Evolutionary conservation across 2,329 filamentous ascomycete genomes (phyloP).

Genomic region (Penicillium sp.): DNA sequence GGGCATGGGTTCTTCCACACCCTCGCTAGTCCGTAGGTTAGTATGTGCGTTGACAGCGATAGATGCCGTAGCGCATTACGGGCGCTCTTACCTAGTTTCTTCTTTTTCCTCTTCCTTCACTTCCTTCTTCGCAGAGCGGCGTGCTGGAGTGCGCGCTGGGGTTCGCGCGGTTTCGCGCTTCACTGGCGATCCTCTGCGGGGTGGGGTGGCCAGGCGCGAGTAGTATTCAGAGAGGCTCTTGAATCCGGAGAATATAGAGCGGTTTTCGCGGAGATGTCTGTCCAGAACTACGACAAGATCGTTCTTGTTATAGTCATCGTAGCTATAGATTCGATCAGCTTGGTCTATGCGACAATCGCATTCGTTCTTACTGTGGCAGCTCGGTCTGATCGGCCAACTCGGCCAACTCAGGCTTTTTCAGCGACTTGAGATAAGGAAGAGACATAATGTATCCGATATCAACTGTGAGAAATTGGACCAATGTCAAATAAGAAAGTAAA

Average conservation of each 20-base stretch:
- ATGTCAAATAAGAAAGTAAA: slow-evolving; percentile 15
- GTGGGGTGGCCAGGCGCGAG: slow-evolving; percentile 46
- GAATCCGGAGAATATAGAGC: slow-evolving; percentile 61
- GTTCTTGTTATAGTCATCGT: slow-evolving; percentile 68
- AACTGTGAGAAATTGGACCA: slow-evolving; percentile 4
- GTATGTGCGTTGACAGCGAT: slow-evolving; percentile 10
- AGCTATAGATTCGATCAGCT: slow-evolving; percentile 46
- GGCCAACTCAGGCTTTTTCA: slow-evolving; percentile 77
- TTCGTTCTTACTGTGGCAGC: slow-evolving; percentile 64
- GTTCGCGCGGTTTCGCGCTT: slow-evolving; percentile 46
- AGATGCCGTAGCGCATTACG: slow-evolving; percentile 12
- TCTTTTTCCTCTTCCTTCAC: slow-evolving; percentile 46
- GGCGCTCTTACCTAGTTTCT: slow-evolving; percentile 32
- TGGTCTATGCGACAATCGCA: slow-evolving; percentile 4
- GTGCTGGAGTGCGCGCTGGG: slow-evolving; percentile 32
- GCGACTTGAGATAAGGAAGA: slow-evolving; percentile 72
- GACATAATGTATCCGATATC: slow-evolving; percentile 51
- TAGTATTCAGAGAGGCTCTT: slow-evolving; percentile 72
- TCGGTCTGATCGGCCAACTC: slow-evolving; percentile 70
- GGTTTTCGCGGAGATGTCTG: slow-evolving; percentile 67
- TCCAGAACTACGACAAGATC: slow-evolving; percentile 77
- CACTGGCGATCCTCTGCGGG: slow-evolving; percentile 43
- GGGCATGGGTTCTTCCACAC: background rate
- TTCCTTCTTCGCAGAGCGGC: slow-evolving; percentile 27
- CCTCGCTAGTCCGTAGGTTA: slow-evolving; percentile 10